These are phyloP conservation scores for Daldinia loculata DNA, from an alignment of 495 filamentous ascomycete genomes.

Conservation along the genomic window DNA sequence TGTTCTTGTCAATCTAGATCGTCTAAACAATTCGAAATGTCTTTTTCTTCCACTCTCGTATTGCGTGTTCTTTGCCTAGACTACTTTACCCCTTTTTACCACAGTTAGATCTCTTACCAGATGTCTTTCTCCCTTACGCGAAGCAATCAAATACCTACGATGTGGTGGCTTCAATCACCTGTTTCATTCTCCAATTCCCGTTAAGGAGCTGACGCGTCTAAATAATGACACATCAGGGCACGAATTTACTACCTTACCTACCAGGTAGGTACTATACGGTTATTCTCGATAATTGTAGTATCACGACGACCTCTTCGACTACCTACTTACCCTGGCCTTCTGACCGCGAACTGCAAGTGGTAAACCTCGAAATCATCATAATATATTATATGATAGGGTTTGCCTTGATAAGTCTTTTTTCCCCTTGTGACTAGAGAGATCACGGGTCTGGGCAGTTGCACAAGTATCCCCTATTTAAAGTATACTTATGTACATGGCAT, in stretches of 20 bases:
- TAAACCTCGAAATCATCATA: too few species aligned
- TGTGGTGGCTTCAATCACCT: constrained; percentile 11
- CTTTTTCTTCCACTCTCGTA: constrained; percentile 2
- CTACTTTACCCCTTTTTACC: constrained; percentile 3
- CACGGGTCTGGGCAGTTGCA: background rate
- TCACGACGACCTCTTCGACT: background rate
- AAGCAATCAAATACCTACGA: constrained; percentile 22
- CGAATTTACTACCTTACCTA: constrained; percentile 32
- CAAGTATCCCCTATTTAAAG: background rate
- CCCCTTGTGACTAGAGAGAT: background rate
- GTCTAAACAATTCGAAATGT: background rate
- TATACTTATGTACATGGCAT: background rate
- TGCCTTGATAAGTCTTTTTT: background rate
- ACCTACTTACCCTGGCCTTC: background rate
- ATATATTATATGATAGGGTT: background rate
- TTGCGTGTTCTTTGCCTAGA: background rate
- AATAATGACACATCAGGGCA: constrained; percentile 10
- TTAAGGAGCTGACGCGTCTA: constrained; percentile 29
- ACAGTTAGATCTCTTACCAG: background rate
- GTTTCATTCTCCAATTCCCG: constrained; percentile 29
- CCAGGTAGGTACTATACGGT: constrained; percentile 17
- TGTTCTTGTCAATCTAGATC: constrained; percentile 11
- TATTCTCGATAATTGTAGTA: constrained; percentile 7
- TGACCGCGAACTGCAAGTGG: background rate
- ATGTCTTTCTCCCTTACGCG: constrained; percentile 31